Percentiles rank a stretch among this genome's conserved stretches.
These are phyloP conservation scores for Thermothelomyces thermophilus DNA, from an alignment of 2,329 filamentous ascomycete genomes.

Conservation along the genomic window DNA sequence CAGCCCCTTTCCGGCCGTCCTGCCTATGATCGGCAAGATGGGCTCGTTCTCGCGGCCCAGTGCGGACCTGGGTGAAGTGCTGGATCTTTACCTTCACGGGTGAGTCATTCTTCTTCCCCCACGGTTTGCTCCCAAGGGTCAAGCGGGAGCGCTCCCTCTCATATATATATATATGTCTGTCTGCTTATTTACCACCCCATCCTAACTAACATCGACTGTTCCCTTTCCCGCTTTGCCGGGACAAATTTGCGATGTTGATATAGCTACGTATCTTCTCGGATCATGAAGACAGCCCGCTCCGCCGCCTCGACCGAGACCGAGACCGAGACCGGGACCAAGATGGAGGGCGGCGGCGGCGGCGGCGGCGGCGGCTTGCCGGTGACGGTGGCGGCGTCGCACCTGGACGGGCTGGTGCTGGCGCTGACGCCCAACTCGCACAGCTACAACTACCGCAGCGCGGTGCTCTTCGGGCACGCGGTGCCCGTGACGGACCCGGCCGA, in stretches of 20 bases:
- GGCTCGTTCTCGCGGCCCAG: constrained; percentile 61
- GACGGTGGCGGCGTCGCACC: constrained; percentile 63
- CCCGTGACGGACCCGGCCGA: constrained; percentile 62
- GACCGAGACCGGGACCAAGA: not conserved
- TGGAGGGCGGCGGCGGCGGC: too few species aligned
- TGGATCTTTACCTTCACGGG: constrained; percentile 77
- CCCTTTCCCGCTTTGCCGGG: too few species aligned
- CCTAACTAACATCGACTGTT: constrained; percentile 3
- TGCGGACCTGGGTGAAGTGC: constrained; percentile 53
- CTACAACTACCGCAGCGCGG: constrained; percentile 79
- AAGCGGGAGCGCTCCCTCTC: too few species aligned
- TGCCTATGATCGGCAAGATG: constrained; percentile 84
- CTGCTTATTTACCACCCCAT: too few species aligned
- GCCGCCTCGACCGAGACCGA: constrained; percentile 5
- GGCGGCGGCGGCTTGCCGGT: constrained; percentile 67
- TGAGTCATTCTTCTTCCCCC: not conserved
- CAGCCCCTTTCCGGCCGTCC: constrained; percentile 65
- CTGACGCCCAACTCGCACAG: constrained; percentile 71
- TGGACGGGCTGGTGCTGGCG: constrained; percentile 74
- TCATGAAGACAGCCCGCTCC: constrained; percentile 58
- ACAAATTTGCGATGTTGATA: too few species aligned
- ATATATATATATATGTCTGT: too few species aligned
- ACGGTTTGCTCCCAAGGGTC: too few species aligned
- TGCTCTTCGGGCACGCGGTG: constrained; percentile 67
- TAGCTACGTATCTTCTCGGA: constrained; percentile 65